Percentiles rank a stretch among this genome's conserved stretches.
Evolutionary conservation across 371 early-diverging fungal genomes (phyloP).

Genomic region (Haplosporangium sp.): DNA sequence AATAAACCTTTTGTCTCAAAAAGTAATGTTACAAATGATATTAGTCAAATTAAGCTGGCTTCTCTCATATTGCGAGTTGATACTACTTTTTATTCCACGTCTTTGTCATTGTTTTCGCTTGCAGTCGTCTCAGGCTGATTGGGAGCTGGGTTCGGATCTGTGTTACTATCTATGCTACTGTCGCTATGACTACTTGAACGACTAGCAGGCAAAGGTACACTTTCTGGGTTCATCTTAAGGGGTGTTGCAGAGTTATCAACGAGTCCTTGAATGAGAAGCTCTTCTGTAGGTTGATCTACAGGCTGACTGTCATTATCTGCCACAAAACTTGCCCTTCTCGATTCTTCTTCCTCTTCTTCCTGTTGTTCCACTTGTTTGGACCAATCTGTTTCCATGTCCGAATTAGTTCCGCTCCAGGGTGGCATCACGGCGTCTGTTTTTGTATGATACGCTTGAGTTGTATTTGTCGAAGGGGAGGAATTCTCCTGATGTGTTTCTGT

Average conservation of each 20-base stretch:
- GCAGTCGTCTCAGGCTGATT: not conserved
- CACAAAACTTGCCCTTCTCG: too few relatives aligned
- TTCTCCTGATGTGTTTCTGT: not conserved
- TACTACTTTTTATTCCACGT: too few relatives aligned
- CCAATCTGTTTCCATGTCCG: not conserved
- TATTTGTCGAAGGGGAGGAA: not conserved
- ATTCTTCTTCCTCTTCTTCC: not conserved
- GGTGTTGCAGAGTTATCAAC: not conserved
- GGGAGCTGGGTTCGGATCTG: too few relatives aligned
- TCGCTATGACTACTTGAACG: not conserved
- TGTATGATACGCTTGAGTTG: not conserved
- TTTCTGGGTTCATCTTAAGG: not conserved
- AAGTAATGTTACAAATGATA: too few relatives aligned
- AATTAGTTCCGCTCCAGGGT: not conserved
- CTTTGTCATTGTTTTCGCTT: conserved; percentile 1
- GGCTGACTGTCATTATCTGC: not conserved
- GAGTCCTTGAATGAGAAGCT: not conserved
- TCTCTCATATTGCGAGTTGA: too few relatives aligned
- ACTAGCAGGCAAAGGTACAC: not conserved
- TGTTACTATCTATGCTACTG: not conserved
- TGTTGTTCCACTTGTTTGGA: conserved; percentile 7
- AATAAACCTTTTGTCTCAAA: too few relatives aligned
- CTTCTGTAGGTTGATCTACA: not conserved
- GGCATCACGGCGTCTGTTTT: not conserved
- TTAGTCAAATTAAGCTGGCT: too few relatives aligned